Percentiles rank a stretch among this genome's conserved stretches.
Evolutionary conservation across 352 stramenopile species (phyloP).

Genomic region (Phytophthora parvispora): DNA sequence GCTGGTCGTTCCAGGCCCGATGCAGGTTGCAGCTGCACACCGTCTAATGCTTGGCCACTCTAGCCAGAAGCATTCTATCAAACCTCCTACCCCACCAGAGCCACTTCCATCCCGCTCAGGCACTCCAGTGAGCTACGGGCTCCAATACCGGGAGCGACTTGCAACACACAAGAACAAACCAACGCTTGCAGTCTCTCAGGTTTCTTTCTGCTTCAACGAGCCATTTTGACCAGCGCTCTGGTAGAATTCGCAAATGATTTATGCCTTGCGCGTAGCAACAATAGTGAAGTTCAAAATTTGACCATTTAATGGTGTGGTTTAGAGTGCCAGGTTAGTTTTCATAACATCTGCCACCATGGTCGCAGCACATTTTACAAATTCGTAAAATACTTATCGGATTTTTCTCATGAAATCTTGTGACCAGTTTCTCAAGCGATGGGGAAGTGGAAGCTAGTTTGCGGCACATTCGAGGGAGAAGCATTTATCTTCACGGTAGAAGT

Average conservation of each 20-base stretch:
- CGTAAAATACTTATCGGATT: too few relatives aligned
- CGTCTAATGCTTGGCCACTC: constrained; percentile 88
- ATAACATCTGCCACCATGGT: too few relatives aligned
- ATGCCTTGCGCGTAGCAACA: neutral
- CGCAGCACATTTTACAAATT: neutral
- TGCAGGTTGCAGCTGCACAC: constrained; percentile 81
- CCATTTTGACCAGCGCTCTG: too few relatives aligned
- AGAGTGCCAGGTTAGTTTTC: too few relatives aligned
- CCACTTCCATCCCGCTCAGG: constrained; percentile 54
- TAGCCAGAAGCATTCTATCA: constrained; percentile 84
- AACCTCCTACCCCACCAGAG: constrained; percentile 76
- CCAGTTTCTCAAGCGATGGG: too few relatives aligned
- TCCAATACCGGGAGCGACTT: constrained; percentile 85
- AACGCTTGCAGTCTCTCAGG: constrained; percentile 78
- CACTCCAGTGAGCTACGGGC: constrained; percentile 69
- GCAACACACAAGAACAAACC: constrained; percentile 83
- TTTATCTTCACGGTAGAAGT: neutral
- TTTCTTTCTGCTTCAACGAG: constrained; percentile 71
- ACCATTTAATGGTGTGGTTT: too few relatives aligned
- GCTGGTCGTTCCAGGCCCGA: constrained; percentile 66
- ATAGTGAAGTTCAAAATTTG: constrained; percentile 3
- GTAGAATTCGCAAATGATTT: too few relatives aligned
- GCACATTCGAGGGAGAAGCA: neutral
- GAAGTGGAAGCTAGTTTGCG: neutral
- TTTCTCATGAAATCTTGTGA: too few relatives aligned